Percentiles rank a stretch among this genome's conserved stretches.
Evolutionary conservation across 805 yeast species (phyloP).

Genomic region (Wickerhamomyces strasburgensis): DNA sequence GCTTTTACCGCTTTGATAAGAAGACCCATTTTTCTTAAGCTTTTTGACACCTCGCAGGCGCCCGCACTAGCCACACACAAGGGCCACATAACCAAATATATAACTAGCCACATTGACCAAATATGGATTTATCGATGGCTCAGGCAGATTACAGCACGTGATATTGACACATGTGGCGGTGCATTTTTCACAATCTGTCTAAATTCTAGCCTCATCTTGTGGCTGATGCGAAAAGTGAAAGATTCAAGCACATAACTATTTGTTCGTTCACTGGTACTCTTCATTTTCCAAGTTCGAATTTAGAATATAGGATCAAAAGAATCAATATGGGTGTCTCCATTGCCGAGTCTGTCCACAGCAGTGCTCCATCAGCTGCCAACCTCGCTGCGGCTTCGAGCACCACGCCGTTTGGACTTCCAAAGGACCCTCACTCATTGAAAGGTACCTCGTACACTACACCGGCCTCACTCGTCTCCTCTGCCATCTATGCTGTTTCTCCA

Average conservation of each 20-base stretch:
- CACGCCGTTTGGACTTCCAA: slow-evolving; percentile 50
- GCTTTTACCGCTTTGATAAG: too few relatives aligned
- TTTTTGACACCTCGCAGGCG: too few relatives aligned
- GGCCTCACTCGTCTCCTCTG: slow-evolving; percentile 46
- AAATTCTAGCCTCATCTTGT: too few relatives aligned
- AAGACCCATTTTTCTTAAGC: too few relatives aligned
- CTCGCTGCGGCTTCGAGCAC: slow-evolving; percentile 35
- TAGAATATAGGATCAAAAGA: background rate
- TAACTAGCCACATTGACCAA: too few relatives aligned
- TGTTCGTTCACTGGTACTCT: background rate
- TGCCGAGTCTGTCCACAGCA: slow-evolving; percentile 19
- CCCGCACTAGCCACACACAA: too few relatives aligned
- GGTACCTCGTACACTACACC: slow-evolving; percentile 34
- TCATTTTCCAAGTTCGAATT: background rate
- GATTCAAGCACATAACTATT: background rate
- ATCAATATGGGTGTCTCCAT: slow-evolving; percentile 11
- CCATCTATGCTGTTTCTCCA: slow-evolving; percentile 44
- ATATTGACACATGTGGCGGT: slow-evolving; percentile 1
- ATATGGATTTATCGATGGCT: too few relatives aligned
- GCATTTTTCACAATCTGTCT: background rate
- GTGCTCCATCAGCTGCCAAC: slow-evolving; percentile 19
- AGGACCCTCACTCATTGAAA: slow-evolving; percentile 14
- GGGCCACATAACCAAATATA: too few relatives aligned
- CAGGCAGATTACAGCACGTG: too few relatives aligned
- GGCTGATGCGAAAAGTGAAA: slow-evolving; percentile 2